Base-by-base conservation (phyloP, 371 early-diverging fungal species). In the Neoconidiobolus thromboides region DNA sequence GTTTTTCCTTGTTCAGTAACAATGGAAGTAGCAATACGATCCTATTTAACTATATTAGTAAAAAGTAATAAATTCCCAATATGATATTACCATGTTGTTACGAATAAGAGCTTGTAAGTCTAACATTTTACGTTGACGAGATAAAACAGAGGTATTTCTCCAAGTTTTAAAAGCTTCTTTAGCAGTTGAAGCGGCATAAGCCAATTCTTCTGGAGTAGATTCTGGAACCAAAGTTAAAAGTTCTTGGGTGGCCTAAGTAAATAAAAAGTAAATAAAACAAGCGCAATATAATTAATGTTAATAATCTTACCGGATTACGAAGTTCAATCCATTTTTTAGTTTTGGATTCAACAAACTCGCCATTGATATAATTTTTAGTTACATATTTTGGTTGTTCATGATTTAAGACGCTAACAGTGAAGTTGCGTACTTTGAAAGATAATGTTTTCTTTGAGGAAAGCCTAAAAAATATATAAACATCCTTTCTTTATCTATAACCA, bases 1-100 rank as follows among this genome's bases (percentile, higher is more conserved):
- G 94, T 94, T 73, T 96, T 96, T 61, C 96, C 96, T 69, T 93
- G 95, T 71, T 96, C 95, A 44, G 69, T 61, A 1, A 86, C 86
- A 65, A 96, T 96, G 55, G 85, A 88, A 47, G 70, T 69, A 2
- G 96, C 96, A 63, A 96, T 74, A 10, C 69, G 64, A 63, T 92
- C 93, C 70, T 75, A 57, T 38, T 42, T 39, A 44, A 15, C 6
- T 15, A 52, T 15, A 36, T n/a, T 41, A 37, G 41, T 15, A 61
- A 47, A 43, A 55, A n/a, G 12, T 15, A 37, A 15, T 43, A 40
- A 41, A 48, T 10, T 41, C 26, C 26, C 41, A 48, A 5, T 9
- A 55, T 9, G 14, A 26, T 42, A 12, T 12, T 57, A 62, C 72
- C 76, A 78, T 89, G 72, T 89, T 79, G 58, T 81, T 72, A 43